A percentile compares a stretch with the other conserved stretches of the same genome.
phyloP scores from a whole-genome alignment of 2,329 filamentous ascomycete species.

The Beauveria medogensis region DNA sequence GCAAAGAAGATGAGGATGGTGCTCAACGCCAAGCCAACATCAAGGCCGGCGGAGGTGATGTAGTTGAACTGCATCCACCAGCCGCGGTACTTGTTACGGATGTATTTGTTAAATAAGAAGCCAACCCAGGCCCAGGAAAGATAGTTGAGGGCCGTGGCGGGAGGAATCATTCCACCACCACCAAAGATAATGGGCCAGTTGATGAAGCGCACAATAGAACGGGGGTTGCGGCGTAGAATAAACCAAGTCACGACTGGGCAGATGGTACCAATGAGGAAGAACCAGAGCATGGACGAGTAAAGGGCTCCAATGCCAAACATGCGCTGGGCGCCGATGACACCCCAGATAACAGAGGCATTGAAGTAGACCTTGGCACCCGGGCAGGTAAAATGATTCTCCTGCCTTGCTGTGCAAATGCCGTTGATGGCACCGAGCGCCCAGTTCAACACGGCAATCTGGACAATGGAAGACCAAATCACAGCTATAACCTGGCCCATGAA shows the following conservation, averaged over 20 bases:
- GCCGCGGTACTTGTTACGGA: conserved; percentile 37
- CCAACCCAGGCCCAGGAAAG: conserved; percentile 44
- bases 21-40: conserved; percentile 45
- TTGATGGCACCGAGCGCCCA: conserved; percentile 33
- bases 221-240: conserved; percentile 35
- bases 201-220: conserved; percentile 35
- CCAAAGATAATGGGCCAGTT: conserved; percentile 44
- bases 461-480: conserved; percentile 29
- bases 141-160: conserved; percentile 45
- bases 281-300: conserved; percentile 39
- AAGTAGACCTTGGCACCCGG: conserved; percentile 48
- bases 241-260: conserved; percentile 39
- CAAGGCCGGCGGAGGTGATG: conserved; percentile 45
- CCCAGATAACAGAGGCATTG: conserved; percentile 48
- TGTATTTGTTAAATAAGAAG: conserved; percentile 42
- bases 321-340: conserved; percentile 36
- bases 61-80: conserved; percentile 52
- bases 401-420: conserved; percentile 37
- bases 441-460: conserved; percentile 23
- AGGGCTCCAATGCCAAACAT: conserved; percentile 21
- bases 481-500: conserved; percentile 38
- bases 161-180: conserved; percentile 37
- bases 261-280: conserved; percentile 41
- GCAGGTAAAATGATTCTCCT: conserved; percentile 43
- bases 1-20: conserved; percentile 41